A percentile compares a stretch with the other conserved stretches of the same genome.
Evolutionary conservation across 768 basidiomycete species (phyloP).

Genomic region (Crepidotus variabilis): DNA sequence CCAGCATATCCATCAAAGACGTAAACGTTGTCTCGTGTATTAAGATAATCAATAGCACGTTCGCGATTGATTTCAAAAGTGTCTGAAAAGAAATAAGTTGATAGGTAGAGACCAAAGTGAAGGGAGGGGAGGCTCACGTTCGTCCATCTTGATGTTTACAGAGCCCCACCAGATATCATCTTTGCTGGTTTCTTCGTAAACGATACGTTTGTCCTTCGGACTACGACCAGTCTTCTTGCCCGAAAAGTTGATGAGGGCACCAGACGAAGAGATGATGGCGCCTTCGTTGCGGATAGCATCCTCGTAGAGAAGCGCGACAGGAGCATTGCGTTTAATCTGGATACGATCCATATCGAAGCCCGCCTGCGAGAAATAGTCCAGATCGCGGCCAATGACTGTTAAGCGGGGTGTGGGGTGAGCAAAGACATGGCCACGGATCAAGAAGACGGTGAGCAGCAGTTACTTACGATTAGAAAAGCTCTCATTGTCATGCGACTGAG

Average conservation of each 20-base stretch:
- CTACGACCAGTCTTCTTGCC: conserved; percentile 98
- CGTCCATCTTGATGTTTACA: conserved; percentile 99
- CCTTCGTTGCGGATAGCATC: conserved; percentile 99
- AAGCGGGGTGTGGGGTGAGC: conserved; percentile 9
- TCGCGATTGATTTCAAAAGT: conserved; percentile 99
- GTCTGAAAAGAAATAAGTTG: conserved; percentile 41
- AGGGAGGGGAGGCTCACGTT: conserved; percentile 51
- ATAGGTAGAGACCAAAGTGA: conserved; percentile 1
- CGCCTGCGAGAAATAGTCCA: conserved; percentile 97
- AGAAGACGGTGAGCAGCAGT: conserved; percentile 5
- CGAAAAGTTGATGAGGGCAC: conserved; percentile 98
- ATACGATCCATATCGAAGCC: conserved; percentile 99
- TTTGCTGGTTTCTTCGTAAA: conserved; percentile 94
- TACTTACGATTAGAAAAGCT: conserved; percentile 53
- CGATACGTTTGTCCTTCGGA: conserved; percentile 99
- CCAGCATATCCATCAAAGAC: conserved; percentile 97
- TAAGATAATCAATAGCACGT: conserved; percentile 97
- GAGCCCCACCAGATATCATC: conserved; percentile 99
- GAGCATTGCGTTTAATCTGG: conserved; percentile 91
- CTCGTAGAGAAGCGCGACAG: conserved; percentile 89
- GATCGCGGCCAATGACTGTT: conserved; percentile 85
- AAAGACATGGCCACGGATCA: not conserved
- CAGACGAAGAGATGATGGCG: conserved; percentile 93
- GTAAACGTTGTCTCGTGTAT: conserved; percentile 97
- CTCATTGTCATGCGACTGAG: conserved; percentile 69